These are phyloP conservation scores for Pythium periplocum DNA, from an alignment of 352 stramenopile genomes.

Conservation along the genomic window DNA sequence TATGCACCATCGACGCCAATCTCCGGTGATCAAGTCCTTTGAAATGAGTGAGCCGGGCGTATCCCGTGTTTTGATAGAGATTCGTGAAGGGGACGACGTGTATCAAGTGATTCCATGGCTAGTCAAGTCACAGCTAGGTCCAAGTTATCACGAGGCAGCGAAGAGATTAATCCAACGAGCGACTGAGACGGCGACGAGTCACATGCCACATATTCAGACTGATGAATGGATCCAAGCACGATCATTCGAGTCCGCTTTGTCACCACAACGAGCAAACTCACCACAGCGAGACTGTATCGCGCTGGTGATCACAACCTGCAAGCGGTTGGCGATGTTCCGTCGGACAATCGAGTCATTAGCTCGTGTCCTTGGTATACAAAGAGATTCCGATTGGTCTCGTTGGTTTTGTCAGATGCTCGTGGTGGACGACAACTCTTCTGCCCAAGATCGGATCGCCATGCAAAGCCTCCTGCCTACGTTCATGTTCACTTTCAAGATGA, in stretches of 20 bases:
- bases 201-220: no score
- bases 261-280: background rate
- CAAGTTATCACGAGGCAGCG: no score
- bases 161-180: no score
- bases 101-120: slow-evolving; percentile 25
- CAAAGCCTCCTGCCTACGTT: slow-evolving; percentile 22
- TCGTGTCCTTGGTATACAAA: slow-evolving; percentile 9
- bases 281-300: slow-evolving; percentile 21
- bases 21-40: slow-evolving; percentile 14
- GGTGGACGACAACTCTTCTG: slow-evolving; percentile 48
- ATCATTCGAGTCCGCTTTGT: no score
- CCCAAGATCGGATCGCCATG: slow-evolving; percentile 33
- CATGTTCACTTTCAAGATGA: slow-evolving; percentile 30
- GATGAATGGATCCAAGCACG: no score
- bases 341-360: slow-evolving; percentile 25
- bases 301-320: slow-evolving; percentile 57
- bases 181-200: no score
- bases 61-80: slow-evolving; percentile 12
- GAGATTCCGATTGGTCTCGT: slow-evolving; percentile 2
- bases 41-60: no score
- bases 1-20: slow-evolving; percentile 15
- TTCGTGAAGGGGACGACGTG: slow-evolving; percentile 36
- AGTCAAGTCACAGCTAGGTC: slow-evolving; percentile 2
- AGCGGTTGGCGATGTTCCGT: slow-evolving; percentile 40
- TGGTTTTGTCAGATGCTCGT: slow-evolving; percentile 44